Conservation (phyloP, 257 asterid genomes). For the Solanum pennellii region DNA sequence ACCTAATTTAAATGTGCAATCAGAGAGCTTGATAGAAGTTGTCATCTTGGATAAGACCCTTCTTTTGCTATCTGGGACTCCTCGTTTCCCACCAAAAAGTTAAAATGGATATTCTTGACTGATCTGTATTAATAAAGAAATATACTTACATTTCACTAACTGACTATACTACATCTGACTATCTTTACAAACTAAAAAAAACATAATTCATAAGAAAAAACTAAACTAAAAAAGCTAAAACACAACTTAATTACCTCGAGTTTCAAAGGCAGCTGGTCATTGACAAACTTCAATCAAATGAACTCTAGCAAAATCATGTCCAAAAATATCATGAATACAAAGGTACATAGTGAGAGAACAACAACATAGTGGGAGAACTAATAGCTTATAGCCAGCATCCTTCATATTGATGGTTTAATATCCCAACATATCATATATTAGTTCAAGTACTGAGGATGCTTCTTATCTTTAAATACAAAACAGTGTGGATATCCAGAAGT, state of each 20-base stretch:
- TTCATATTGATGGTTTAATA: slow-evolving; percentile 44
- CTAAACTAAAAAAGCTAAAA: not conserved
- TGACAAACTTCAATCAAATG: not conserved
- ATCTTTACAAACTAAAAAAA: not conserved
- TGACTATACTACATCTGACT: not conserved
- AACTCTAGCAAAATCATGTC: not conserved
- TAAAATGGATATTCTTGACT: not conserved
- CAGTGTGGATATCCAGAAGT: slow-evolving; percentile 33
- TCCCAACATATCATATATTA: slow-evolving; percentile 36
- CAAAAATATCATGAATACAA: not conserved
- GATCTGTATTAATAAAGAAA: not conserved
- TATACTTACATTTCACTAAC: not conserved
- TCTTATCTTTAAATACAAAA: slow-evolving; percentile 50
- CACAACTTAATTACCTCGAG: not conserved
- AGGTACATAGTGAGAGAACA: not conserved
- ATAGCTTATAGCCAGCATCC: slow-evolving; percentile 29
- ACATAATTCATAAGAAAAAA: not conserved
- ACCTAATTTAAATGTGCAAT: not conserved
- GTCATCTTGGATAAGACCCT: not conserved
- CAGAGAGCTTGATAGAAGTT: not conserved
- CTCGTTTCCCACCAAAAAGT: not conserved
- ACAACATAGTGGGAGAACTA: not conserved
- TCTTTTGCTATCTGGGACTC: not conserved
- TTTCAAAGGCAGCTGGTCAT: not conserved
- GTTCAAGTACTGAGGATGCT: slow-evolving; percentile 27